These are phyloP conservation scores for Suillus spraguei DNA, from an alignment of 768 basidiomycete species.

Conservation along the genomic window DNA sequence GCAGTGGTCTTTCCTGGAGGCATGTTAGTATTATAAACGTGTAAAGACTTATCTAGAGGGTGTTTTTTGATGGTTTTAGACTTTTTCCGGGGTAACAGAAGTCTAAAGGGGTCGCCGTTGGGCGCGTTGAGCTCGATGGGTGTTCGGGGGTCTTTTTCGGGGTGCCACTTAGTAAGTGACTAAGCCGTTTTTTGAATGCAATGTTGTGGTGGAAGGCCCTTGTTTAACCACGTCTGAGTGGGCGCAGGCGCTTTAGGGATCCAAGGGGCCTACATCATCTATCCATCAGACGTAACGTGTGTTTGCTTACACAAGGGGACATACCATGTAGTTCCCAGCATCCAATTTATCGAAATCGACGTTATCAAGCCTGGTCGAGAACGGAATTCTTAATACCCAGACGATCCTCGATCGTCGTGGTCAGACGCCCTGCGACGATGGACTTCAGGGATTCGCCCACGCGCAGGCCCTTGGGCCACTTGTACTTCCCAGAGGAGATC, in stretches of 20 bases:
- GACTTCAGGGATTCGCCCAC: constrained; percentile 45
- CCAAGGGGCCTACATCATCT: constrained; percentile 43
- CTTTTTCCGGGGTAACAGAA: no score
- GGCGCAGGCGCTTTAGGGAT: constrained; percentile 34
- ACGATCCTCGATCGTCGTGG: constrained; percentile 31
- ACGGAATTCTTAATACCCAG: constrained; percentile 42
- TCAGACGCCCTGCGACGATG: constrained; percentile 45
- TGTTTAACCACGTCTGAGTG: constrained; percentile 39
- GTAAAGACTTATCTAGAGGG: no score
- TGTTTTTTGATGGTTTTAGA: no score
- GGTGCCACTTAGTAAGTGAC: no score
- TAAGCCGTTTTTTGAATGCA: constrained; percentile 27
- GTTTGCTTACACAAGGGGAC: constrained; percentile 20
- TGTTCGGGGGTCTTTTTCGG: no score
- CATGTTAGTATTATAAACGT: no score
- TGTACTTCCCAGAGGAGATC: constrained; percentile 28
- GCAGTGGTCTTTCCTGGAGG: no score
- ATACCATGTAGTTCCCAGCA: constrained; percentile 45
- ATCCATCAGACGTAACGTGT: background rate
- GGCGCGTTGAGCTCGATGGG: no score
- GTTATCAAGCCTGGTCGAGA: constrained; percentile 43
- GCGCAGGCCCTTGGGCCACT: constrained; percentile 40
- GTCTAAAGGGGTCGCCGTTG: no score
- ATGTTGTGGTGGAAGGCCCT: constrained; percentile 37
- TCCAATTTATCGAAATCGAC: constrained; percentile 53